Conservation (phyloP, 148 eudicot species). For the Chenopodium album region DNA sequence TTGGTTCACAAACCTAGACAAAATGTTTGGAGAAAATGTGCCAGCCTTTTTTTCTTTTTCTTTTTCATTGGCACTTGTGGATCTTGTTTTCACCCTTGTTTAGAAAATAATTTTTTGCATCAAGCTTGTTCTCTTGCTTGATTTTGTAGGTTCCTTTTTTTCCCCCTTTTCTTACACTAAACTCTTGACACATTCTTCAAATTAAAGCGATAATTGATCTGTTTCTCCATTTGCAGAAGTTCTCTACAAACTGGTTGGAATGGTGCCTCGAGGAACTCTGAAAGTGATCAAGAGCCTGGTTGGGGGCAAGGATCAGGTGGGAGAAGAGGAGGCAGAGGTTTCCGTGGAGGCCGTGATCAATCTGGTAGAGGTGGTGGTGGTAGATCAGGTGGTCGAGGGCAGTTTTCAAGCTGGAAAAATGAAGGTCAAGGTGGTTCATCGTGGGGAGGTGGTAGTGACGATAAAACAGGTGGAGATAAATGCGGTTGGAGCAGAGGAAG, state of each 20-base stretch:
- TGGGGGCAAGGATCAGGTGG: conserved; percentile 45
- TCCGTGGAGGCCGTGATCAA: conserved; percentile 19
- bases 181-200: background rate
- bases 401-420: conserved; percentile 27
- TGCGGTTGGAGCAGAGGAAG: conserved; percentile 32
- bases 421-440: conserved; percentile 29
- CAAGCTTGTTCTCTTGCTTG: background rate
- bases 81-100: background rate
- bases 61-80: background rate
- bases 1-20: background rate
- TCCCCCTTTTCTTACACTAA: background rate
- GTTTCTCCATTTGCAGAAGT: conserved; percentile 12
- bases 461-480: conserved; percentile 13
- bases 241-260: conserved; percentile 24
- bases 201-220: background rate
- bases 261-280: conserved; percentile 14
- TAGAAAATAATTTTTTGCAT: background rate
- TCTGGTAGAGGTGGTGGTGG: conserved; percentile 24
- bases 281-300: conserved; percentile 26
- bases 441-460: conserved; percentile 10
- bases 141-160: background rate
- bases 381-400: conserved; percentile 32
- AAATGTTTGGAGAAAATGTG: background rate
- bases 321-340: conserved; percentile 37
- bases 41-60: background rate